A percentile compares a stretch with the other conserved stretches of the same genome.
phyloP scores from a whole-genome alignment of 768 basidiomycete genomes.

The Lentinula aciculospora region DNA sequence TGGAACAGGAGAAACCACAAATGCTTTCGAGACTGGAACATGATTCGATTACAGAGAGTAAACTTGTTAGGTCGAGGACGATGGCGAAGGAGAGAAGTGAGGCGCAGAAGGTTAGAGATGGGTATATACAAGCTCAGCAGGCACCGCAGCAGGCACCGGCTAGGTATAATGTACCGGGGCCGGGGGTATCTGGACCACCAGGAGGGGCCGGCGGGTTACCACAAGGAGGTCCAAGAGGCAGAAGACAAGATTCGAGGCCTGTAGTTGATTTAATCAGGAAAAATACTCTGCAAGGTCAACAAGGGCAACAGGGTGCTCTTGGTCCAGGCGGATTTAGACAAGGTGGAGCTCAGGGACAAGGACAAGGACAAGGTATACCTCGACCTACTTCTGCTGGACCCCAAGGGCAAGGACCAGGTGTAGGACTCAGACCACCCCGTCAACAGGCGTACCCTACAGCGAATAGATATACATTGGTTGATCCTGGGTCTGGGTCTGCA shows the following conservation, averaged over 20 bases:
- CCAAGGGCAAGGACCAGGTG: neutral
- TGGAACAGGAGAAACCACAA: constrained; percentile 56
- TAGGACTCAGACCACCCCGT: neutral
- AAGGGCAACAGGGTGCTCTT: too few relatives aligned
- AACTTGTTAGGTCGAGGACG: constrained; percentile 80
- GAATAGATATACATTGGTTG: constrained; percentile 1
- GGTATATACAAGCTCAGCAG: constrained; percentile 13
- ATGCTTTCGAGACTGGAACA: constrained; percentile 76
- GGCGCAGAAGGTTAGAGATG: constrained; percentile 5
- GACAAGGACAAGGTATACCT: too few relatives aligned
- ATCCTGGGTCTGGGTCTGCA: neutral
- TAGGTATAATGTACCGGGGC: too few relatives aligned
- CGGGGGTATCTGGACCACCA: too few relatives aligned
- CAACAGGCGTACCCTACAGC: neutral
- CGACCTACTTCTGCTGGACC: neutral
- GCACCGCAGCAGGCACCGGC: neutral
- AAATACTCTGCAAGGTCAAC: constrained; percentile 28
- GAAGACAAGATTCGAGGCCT: constrained; percentile 29
- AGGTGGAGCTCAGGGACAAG: too few relatives aligned
- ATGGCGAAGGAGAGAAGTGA: constrained; percentile 42
- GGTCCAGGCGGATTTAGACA: too few relatives aligned
- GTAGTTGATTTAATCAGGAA: constrained; percentile 53
- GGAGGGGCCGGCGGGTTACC: too few relatives aligned
- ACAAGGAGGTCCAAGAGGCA: constrained; percentile 4
- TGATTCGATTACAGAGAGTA: constrained; percentile 69